Evolutionary conservation across 2,329 filamentous ascomycete species (phyloP), one percentile per base, ranked within the genome.

Genomic region (Metarhizium album): DNA sequence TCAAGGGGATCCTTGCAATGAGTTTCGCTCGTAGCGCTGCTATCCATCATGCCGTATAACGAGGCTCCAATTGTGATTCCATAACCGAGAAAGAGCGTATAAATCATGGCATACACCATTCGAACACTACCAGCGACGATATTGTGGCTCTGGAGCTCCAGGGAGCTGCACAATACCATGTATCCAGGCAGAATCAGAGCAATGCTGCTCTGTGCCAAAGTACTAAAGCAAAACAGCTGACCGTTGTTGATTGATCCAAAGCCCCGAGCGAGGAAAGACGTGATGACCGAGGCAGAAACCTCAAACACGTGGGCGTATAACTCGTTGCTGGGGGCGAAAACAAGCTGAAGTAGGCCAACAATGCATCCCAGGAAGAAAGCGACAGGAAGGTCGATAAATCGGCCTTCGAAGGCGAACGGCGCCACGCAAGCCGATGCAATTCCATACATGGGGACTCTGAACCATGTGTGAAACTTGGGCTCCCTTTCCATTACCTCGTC

Each of bases 321-420:
- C 42, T 86, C 82, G 14, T 87, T 91, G 22, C 75, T 79, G 0
- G 88, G 86, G 0, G 86, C 84, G 4, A 89, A 70, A 27, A 88
- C 78, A 9, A 91, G 78, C 60, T 93, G 87, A 46, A 94, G 70
- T 49, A 83, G 67, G 1, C 87, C 88, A 0, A 94, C 74, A 18
- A 90, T 70, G 59, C 80, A 83, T 2, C 89, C 88, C 0, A 94
- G 75, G 1, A 88, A 51, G 63, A 93, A 93, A 20, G 83, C 82
- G 27, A 90, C 76, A 0, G 87, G 87, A 52, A 93, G 70, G 62
- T 94, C 89, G 59, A 91, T 84, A 40, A 83, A 79, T 3, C 87
- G 79, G 2, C 85, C 86, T 51, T 82, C 73, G 61, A 93, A 94
- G 3, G 86, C 87, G 60, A 93, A 93, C 0, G 87, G 87, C 0